Evolutionary conservation across 208 protist genomes (phyloP), one percentile per base, ranked within the genome.

Genomic region (Trypanosoma vivax): DNA sequence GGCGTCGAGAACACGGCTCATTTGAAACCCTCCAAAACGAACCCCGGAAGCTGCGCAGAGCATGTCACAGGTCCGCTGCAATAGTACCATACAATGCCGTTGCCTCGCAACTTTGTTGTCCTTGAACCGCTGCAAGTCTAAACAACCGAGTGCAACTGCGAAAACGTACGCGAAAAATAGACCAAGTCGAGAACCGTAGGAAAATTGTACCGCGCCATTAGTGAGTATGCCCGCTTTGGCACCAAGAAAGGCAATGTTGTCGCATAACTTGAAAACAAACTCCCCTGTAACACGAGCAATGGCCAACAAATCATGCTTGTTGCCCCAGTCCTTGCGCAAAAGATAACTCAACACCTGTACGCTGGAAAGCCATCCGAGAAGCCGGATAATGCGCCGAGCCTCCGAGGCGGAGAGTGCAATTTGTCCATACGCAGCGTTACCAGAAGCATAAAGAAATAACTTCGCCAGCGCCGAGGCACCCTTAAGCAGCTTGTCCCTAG

Each of bases 401-500:
- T 90, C 86, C 9, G 82, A 94, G 52, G 74, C 76, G 24, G 73
- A 53, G 24, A 64, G 40, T 14, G 70, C 72, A 3, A 83, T 54
- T 43, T 89, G 75, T 16, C 77, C 14, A 51, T 69, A 73, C 33
- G 73, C 62, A 19, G 60, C 28, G 38, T 77, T 70, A n/a, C 54
- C 49, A 27, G 65, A 59, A 3, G 64, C 30, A 21, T 61, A 50
- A 28, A 53, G 75, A 24, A 79, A n/a, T 39, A 90, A 45, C 63
- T 87, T 88, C 57, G 79, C 80, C 50, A 85, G 69, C 43, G 78
- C 75, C 2, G 79, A 79, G 21, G 63, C 65, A 23, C 77, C 82
- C 52, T 89, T 90, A 41, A 90, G 60, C 25, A 90, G 57, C 68
- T 94, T 94, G 41, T 94, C 82, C 19, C 61, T 71, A 13, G 78